A percentile compares a stretch with the other conserved stretches of the same genome.
phyloP scores from a whole-genome alignment of 345 rosid genomes.

The Eucalyptus sp. region DNA sequence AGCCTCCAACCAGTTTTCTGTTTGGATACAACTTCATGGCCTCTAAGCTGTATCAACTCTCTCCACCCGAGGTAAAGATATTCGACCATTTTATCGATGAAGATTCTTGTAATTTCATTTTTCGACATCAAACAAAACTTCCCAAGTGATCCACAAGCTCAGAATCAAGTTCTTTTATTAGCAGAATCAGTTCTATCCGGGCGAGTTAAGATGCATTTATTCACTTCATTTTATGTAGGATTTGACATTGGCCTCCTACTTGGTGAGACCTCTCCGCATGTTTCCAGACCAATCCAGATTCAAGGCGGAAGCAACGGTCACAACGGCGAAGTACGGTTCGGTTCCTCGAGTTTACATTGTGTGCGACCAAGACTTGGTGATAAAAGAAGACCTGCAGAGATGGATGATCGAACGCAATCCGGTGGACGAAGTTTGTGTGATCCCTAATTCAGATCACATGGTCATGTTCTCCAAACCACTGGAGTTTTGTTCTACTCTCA shows the following conservation, averaged over 20 bases:
- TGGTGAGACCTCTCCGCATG: conserved; percentile 2
- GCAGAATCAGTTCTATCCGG: neutral
- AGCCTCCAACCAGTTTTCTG: neutral
- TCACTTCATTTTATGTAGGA: conserved; percentile 5
- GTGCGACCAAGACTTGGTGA: conserved; percentile 6
- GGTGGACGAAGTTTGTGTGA: conserved; percentile 1
- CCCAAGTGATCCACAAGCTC: neutral
- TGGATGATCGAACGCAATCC: conserved; percentile 23
- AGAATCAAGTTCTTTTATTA: neutral
- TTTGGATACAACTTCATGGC: conserved; percentile 8
- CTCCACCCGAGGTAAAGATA: neutral
- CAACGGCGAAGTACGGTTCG: conserved; percentile 1
- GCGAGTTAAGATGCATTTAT: neutral
- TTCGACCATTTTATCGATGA: neutral
- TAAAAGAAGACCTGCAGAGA: conserved; percentile 4
- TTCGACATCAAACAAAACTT: neutral
- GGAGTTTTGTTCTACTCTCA: conserved; percentile 12
- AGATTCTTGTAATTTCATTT: neutral
- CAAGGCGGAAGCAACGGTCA: neutral
- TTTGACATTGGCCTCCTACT: conserved; percentile 9
- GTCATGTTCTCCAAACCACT: conserved; percentile 19
- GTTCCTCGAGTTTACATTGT: conserved; percentile 10
- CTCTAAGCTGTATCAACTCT: conserved; percentile 2
- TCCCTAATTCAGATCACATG: conserved; percentile 33
- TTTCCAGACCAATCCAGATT: neutral